phyloP scores from a whole-genome alignment of 129 eudicot species.

The Escallonia herrerae region DNA sequence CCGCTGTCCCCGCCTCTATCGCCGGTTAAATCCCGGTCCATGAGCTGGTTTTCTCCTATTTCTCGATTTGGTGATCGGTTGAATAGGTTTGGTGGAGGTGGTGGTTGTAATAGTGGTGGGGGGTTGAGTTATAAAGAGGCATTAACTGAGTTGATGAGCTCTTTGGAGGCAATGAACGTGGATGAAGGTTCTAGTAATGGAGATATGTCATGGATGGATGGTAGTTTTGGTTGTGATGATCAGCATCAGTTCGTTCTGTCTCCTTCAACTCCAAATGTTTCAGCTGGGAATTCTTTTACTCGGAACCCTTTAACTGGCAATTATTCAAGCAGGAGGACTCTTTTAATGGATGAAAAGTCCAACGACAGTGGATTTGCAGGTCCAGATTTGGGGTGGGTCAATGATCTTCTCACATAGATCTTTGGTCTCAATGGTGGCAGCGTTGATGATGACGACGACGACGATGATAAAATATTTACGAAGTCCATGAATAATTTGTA shows the following conservation, averaged over 20 bases:
- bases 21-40: slow-evolving; percentile 11
- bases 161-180: slow-evolving; percentile 40
- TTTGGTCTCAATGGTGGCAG: background rate
- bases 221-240: slow-evolving; percentile 24
- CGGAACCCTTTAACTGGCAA: too few species aligned
- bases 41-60: slow-evolving; percentile 20
- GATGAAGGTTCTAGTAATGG: slow-evolving; percentile 3
- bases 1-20: slow-evolving; percentile 42
- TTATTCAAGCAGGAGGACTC: background rate
- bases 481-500: slow-evolving; percentile 2
- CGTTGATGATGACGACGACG: background rate
- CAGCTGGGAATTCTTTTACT: slow-evolving; percentile 9
- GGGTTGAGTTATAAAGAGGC: slow-evolving; percentile 40
- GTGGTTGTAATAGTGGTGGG: background rate
- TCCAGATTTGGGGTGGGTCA: slow-evolving; percentile 86
- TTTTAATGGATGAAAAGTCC: background rate
- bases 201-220: slow-evolving; percentile 40
- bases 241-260: slow-evolving; percentile 40
- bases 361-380: slow-evolving; percentile 23
- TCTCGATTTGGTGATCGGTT: slow-evolving; percentile 27
- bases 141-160: slow-evolving; percentile 37
- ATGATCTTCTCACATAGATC: slow-evolving; percentile 61
- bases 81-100: slow-evolving; percentile 4
- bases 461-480: background rate
- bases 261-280: slow-evolving; percentile 31